phyloP scores from a whole-genome alignment of 495 filamentous ascomycete genomes.

The Aspergillus wentii region DNA sequence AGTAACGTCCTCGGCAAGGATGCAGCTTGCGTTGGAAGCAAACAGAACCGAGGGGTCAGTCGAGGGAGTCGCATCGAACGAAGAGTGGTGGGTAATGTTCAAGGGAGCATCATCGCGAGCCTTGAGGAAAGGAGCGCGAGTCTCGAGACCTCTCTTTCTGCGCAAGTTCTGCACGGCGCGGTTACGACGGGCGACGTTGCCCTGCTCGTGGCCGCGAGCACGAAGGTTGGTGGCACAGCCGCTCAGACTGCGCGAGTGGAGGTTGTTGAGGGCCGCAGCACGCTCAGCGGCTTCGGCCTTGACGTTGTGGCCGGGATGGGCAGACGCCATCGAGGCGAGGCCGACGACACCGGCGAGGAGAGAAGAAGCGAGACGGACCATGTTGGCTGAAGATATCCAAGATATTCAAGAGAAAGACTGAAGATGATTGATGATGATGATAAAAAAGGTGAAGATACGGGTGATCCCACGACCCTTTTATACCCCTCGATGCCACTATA shows the following conservation, averaged over 20 bases:
- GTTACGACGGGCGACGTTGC: slow-evolving; percentile 41
- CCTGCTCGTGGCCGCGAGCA: slow-evolving; percentile 42
- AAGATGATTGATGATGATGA: no score
- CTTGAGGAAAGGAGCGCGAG: slow-evolving; percentile 22
- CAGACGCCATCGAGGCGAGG: slow-evolving; percentile 16
- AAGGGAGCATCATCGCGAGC: slow-evolving; percentile 38
- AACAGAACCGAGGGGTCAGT: slow-evolving; percentile 48
- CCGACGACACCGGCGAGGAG: slow-evolving; percentile 12
- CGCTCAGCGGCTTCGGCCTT: slow-evolving; percentile 42
- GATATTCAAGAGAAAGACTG: slow-evolving; percentile 1
- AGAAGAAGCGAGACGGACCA: slow-evolving; percentile 16
- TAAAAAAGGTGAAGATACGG: no score
- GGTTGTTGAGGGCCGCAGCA: slow-evolving; percentile 30
- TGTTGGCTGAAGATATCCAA: slow-evolving; percentile 1
- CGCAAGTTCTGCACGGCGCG: slow-evolving; percentile 24
- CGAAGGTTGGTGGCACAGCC: slow-evolving; percentile 46
- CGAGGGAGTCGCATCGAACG: slow-evolving; percentile 39
- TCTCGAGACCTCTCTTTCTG: slow-evolving; percentile 17
- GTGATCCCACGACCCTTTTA: no score
- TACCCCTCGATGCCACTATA: no score
- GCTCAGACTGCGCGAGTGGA: slow-evolving; percentile 33
- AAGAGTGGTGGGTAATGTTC: slow-evolving; percentile 37
- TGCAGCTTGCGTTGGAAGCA: slow-evolving; percentile 48
- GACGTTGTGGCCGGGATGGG: slow-evolving; percentile 47
- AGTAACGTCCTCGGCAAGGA: slow-evolving; percentile 51